phyloP scores from a whole-genome alignment of 805 yeast species.

The Pichia thaimueangensis region DNA sequence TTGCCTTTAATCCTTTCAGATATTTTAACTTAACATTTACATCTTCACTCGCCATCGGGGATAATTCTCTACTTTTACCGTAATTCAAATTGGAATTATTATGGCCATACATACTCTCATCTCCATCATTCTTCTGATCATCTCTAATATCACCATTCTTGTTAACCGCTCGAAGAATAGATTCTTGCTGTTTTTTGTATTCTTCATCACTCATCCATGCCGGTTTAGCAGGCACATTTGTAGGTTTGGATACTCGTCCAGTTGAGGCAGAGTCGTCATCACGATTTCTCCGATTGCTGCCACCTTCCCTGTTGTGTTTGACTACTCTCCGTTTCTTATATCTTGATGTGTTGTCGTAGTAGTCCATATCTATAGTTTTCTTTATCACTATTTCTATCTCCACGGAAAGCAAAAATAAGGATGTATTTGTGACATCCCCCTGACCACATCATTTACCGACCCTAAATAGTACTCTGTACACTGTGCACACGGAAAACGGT shows the following conservation, averaged over 20 bases:
- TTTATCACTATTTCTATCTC: too few relatives aligned
- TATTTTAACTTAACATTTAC: slow-evolving; percentile 18
- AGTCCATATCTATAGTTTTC: too few relatives aligned
- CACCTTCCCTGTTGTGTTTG: slow-evolving; percentile 12
- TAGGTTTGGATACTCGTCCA: slow-evolving; percentile 1
- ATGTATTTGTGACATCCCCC: too few relatives aligned
- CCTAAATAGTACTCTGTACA: too few relatives aligned
- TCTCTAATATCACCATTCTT: not conserved
- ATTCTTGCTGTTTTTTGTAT: slow-evolving; percentile 18
- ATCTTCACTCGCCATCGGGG: slow-evolving; percentile 17
- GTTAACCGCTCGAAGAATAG: slow-evolving; percentile 13
- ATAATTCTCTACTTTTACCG: too few relatives aligned
- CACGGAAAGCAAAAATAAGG: too few relatives aligned
- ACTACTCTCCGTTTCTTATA: slow-evolving; percentile 19
- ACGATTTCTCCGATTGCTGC: not conserved
- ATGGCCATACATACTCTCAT: too few relatives aligned
- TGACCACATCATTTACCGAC: too few relatives aligned
- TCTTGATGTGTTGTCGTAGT: not conserved
- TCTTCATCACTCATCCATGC: slow-evolving; percentile 31
- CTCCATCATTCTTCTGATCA: not conserved
- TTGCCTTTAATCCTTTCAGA: slow-evolving; percentile 31
- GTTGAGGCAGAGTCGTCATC: not conserved
- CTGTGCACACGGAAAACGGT: too few relatives aligned
- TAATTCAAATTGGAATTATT: too few relatives aligned
- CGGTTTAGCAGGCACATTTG: slow-evolving; percentile 20